Conservation (phyloP, 192 early-diverging fungal species). For the Phycomyces blakesleeanus region DNA sequence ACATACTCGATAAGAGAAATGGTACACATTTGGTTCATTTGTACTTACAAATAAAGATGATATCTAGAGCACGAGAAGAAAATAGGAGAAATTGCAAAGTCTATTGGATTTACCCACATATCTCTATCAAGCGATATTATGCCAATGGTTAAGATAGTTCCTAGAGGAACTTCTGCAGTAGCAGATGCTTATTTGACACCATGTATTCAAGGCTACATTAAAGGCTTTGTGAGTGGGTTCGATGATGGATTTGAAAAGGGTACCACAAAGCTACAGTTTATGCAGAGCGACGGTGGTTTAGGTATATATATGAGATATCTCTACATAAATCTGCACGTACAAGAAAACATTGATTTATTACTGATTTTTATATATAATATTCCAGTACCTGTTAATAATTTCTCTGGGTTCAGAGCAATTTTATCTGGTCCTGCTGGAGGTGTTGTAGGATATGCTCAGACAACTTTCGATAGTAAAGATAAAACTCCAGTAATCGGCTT, state of each 20-base stretch:
- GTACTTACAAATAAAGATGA: neutral
- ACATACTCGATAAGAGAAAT: neutral
- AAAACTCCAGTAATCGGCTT: conserved; percentile 83
- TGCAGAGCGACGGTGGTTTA: conserved; percentile 97
- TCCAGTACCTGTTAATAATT: conserved; percentile 70
- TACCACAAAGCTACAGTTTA: conserved; percentile 71
- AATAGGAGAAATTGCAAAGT: conserved; percentile 60
- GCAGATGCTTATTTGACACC: conserved; percentile 96
- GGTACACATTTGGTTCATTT: neutral
- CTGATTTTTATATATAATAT: too few species aligned
- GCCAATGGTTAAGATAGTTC: conserved; percentile 95
- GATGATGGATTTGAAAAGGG: conserved; percentile 46
- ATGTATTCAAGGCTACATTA: conserved; percentile 79
- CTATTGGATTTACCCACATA: conserved; percentile 83
- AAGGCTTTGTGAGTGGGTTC: conserved; percentile 86
- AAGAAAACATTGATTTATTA: too few species aligned
- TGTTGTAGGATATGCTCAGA: conserved; percentile 75
- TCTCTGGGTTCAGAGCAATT: conserved; percentile 86
- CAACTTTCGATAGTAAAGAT: conserved; percentile 43
- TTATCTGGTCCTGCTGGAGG: conserved; percentile 95
- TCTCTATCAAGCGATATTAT: conserved; percentile 77
- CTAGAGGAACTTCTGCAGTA: conserved; percentile 84
- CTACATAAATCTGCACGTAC: neutral
- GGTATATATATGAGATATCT: neutral
- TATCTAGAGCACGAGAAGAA: conserved; percentile 70